Conservation (phyloP, 768 basidiomycete species). For the Daedalea quercina region DNA sequence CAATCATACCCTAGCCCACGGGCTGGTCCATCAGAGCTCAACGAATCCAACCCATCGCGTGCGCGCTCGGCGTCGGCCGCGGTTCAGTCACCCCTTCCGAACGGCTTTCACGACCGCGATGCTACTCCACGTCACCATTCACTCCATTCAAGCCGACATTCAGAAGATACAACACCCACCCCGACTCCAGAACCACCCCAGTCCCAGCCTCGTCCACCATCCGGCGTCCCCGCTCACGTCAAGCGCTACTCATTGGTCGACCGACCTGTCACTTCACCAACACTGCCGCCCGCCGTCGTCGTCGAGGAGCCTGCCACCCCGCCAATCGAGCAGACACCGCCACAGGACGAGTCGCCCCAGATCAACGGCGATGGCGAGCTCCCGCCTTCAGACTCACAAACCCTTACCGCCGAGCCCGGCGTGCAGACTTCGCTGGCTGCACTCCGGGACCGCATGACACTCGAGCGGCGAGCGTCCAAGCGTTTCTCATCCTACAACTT, state of each 20-base stretch:
- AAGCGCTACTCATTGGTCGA: constrained; percentile 80
- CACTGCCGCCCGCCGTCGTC: constrained; percentile 42
- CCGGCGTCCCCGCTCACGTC: constrained; percentile 47
- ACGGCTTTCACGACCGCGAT: constrained; percentile 6
- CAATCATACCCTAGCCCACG: neutral
- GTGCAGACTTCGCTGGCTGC: constrained; percentile 82
- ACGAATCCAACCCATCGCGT: constrained; percentile 6
- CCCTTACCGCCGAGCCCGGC: constrained; percentile 42
- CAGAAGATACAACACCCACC: neutral
- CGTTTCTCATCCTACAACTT: constrained; percentile 95
- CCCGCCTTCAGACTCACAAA: constrained; percentile 13
- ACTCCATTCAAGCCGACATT: neutral
- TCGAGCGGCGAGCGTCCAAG: constrained; percentile 91
- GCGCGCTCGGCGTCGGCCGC: constrained; percentile 9
- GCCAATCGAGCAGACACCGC: constrained; percentile 1
- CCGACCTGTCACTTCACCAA: constrained; percentile 43
- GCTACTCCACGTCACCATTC: constrained; percentile 4
- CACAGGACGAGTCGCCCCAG: constrained; percentile 22
- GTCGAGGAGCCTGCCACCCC: constrained; percentile 34
- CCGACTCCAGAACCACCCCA: neutral
- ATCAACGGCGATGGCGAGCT: constrained; percentile 3
- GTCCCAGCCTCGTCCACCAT: constrained; percentile 1
- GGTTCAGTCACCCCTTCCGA: neutral
- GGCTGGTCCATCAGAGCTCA: neutral
- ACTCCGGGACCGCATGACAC: constrained; percentile 75